Evolutionary conservation across 2,329 filamentous ascomycete genomes (phyloP).

Genomic region (Penicillium vulpinum): DNA sequence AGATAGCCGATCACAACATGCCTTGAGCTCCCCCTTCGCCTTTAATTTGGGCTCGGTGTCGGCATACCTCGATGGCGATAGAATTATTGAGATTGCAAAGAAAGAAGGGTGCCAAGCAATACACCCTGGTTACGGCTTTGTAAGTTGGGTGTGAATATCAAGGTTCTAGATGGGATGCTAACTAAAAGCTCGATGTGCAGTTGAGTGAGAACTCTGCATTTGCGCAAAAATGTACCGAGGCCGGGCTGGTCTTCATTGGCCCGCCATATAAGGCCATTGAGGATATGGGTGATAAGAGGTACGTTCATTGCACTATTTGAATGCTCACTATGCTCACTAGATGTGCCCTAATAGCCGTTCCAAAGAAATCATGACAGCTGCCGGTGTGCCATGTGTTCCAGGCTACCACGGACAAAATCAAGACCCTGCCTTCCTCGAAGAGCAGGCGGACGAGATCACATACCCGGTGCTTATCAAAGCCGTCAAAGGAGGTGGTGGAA

Average conservation of each 20-base stretch:
- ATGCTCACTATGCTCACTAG: slow-evolving; percentile 8
- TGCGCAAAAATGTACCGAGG: slow-evolving; percentile 81
- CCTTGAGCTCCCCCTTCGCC: slow-evolving; percentile 77
- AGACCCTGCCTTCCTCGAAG: slow-evolving; percentile 60
- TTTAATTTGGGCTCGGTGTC: slow-evolving; percentile 79
- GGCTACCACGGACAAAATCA: slow-evolving; percentile 92
- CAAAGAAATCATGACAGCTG: slow-evolving; percentile 94
- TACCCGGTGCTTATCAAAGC: slow-evolving; percentile 67
- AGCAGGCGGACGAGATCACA: slow-evolving; percentile 70
- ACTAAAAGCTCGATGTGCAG: slow-evolving; percentile 23
- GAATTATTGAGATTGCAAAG: slow-evolving; percentile 86
- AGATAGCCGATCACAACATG: slow-evolving; percentile 84
- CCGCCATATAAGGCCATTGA: slow-evolving; percentile 76
- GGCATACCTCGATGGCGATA: slow-evolving; percentile 89
- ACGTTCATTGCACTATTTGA: slow-evolving; percentile 6
- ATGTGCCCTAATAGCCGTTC: slow-evolving; percentile 55
- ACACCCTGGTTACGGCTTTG: slow-evolving; percentile 92
- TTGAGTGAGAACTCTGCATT: slow-evolving; percentile 92
- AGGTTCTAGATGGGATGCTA: neutral
- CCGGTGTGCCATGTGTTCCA: slow-evolving; percentile 94
- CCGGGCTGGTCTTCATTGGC: slow-evolving; percentile 91
- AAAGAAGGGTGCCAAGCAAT: slow-evolving; percentile 84
- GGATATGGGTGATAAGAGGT: slow-evolving; percentile 89
- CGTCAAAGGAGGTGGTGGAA: slow-evolving; percentile 67
- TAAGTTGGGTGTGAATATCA: slow-evolving; percentile 34